Evolutionary conservation across 768 basidiomycete genomes (phyloP).

Genomic region (Hortiboletus flavorubellus): DNA sequence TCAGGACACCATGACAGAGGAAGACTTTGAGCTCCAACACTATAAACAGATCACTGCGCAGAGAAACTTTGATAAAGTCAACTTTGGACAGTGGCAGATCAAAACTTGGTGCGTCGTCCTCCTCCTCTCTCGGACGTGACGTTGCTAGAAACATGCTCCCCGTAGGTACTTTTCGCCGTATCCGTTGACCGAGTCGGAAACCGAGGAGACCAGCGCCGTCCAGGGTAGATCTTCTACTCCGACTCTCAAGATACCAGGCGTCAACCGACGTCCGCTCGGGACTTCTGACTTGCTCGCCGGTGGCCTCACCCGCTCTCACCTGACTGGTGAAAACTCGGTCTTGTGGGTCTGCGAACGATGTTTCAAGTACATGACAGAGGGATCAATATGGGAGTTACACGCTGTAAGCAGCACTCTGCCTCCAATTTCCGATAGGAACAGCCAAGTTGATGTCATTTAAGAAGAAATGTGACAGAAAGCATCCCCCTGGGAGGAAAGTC

Average conservation of each 20-base stretch:
- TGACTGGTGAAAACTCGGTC: slow-evolving; percentile 44
- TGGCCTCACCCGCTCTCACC: slow-evolving; percentile 48
- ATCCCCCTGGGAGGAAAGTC: slow-evolving; percentile 87
- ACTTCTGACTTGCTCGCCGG: slow-evolving; percentile 72
- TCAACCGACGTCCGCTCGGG: slow-evolving; percentile 61
- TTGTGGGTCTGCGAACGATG: slow-evolving; percentile 90
- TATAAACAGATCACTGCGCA: slow-evolving; percentile 65
- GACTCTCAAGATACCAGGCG: slow-evolving; percentile 46
- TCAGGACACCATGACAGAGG: slow-evolving; percentile 53
- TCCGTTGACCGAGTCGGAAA: slow-evolving; percentile 68
- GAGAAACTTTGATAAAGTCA: slow-evolving; percentile 84
- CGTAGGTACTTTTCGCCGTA: slow-evolving; percentile 93
- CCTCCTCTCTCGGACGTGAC: background rate
- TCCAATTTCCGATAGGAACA: slow-evolving; percentile 3
- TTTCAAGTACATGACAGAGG: slow-evolving; percentile 94
- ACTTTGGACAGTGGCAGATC: slow-evolving; percentile 83
- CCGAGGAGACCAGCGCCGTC: slow-evolving; percentile 42
- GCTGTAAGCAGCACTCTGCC: slow-evolving; percentile 39
- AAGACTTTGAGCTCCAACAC: slow-evolving; percentile 66
- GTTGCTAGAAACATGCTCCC: background rate
- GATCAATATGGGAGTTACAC: slow-evolving; percentile 67
- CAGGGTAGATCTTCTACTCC: slow-evolving; percentile 24
- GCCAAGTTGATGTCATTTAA: slow-evolving; percentile 29
- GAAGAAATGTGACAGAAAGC: slow-evolving; percentile 63
- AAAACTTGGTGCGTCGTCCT: slow-evolving; percentile 70